Evolutionary conservation across 208 protist species (phyloP), one percentile per base, ranked within the genome.

Genomic region (Trypanosoma boissoni): DNA sequence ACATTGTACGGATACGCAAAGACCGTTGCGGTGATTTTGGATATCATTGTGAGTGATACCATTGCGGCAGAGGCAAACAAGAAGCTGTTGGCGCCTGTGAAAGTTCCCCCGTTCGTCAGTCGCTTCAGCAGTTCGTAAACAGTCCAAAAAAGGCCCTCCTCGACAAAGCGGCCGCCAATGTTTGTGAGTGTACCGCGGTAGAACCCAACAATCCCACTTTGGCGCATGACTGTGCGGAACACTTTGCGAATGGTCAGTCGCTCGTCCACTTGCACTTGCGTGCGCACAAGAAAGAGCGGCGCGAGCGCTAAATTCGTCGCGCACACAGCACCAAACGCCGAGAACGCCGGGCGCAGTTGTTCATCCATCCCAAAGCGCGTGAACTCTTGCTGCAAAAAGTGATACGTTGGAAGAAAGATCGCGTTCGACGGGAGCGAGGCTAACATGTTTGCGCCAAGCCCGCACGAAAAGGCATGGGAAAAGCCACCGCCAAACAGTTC

Each of bases 1-100:
- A 94, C 90, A 58, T 96, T 96, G 71, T 96, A 96, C 8, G 90
- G 90, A 64, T 96, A 96, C 16, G 86, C 72, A 9, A 96, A 56
- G n/a, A 51, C 58, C 8, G 74, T 74, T 2, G 84, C 86, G 1
- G 75, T 60, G 12, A 96, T 68, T 59, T 96, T 96, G 7, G 84
- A 69, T 0, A 86, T 43, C 78, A 91, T 88, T 27, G 90, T 79
- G 29, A 96, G 75, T 12, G 83, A 91, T 41, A 94, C 51, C 73
- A 94, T 80, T 44, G 84, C 82, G 27, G 65, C 77, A 0, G 83
- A 85, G 18, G 80, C 66, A 58, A 64, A 62, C 37, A 76, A 51
- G 52, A 96, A 93, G 18, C 21, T 55, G 52, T 65, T 67, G 2
- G 68, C 28, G 29, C 77, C 76, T 2, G 45, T 66, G 24, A 94